phyloP scores from a whole-genome alignment of 2,329 filamentous ascomycete genomes.

The Cordyceps farinosa region DNA sequence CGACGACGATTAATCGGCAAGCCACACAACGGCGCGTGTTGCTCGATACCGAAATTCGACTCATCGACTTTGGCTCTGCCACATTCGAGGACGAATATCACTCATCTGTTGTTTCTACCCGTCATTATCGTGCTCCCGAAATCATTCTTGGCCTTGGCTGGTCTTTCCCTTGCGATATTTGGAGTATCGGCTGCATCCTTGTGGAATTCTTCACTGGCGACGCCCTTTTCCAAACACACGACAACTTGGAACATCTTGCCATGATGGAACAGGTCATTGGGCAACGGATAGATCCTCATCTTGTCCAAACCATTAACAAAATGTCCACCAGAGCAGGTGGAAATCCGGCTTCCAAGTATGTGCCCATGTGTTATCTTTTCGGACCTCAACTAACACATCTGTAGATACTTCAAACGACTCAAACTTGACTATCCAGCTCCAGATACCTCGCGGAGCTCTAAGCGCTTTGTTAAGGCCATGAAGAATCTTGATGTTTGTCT shows the following conservation, averaged over 20 bases:
- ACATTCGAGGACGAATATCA: conserved; percentile 73
- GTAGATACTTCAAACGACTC: conserved; percentile 63
- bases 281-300: conserved; percentile 52
- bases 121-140: conserved; percentile 67
- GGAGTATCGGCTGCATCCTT: conserved; percentile 70
- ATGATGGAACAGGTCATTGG: conserved; percentile 72
- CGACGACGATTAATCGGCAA: conserved; percentile 55
- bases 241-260: conserved; percentile 67
- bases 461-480: conserved; percentile 69
- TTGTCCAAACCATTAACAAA: conserved; percentile 49
- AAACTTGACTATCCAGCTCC: conserved; percentile 62
- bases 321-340: conserved; percentile 54
- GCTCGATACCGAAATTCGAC: conserved; percentile 64
- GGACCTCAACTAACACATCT: conserved; percentile 26
- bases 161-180: conserved; percentile 70
- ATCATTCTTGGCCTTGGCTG: conserved; percentile 69
- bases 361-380: conserved; percentile 17
- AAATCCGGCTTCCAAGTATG: conserved; percentile 63
- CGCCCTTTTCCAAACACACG: conserved; percentile 68
- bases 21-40: conserved; percentile 62
- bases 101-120: conserved; percentile 66
- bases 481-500: conserved; percentile 57
- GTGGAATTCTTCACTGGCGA: conserved; percentile 71
- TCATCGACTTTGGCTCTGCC: conserved; percentile 70
- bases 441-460: conserved; percentile 62